Conservation (phyloP, 2,329 filamentous ascomycete species). For the Pseudocercospora pini-densiflorae region DNA sequence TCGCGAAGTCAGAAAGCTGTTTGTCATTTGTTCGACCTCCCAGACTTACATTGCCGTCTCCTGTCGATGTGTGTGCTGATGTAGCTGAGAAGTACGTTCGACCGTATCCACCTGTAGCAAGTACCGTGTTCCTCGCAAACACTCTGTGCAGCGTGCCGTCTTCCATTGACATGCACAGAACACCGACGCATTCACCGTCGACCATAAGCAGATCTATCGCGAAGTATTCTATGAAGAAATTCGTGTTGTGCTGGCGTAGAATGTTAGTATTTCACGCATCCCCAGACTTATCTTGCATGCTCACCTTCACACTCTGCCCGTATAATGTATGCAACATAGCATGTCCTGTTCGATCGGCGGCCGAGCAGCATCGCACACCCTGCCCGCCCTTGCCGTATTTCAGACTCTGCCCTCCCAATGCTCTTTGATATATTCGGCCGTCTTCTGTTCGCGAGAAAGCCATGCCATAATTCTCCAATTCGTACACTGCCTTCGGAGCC, state of each 20-base stretch:
- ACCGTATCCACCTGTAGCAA: conserved; percentile 57
- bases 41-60: conserved; percentile 49
- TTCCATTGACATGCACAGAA: conserved; percentile 54
- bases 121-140: conserved; percentile 54
- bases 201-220: conserved; percentile 55
- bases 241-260: conserved; percentile 45
- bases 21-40: neutral
- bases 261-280: neutral
- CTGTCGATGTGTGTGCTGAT: conserved; percentile 55
- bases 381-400: conserved; percentile 55
- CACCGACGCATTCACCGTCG: conserved; percentile 52
- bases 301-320: conserved; percentile 51
- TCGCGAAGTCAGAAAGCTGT: neutral
- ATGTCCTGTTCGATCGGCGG: conserved; percentile 55
- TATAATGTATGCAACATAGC: conserved; percentile 57
- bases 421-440: conserved; percentile 54
- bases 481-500: conserved; percentile 58
- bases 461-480: conserved; percentile 61
- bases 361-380: conserved; percentile 53
- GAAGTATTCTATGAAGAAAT: conserved; percentile 58
- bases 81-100: conserved; percentile 57
- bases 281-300: conserved; percentile 50
- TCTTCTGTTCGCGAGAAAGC: conserved; percentile 56
- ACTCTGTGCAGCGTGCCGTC: conserved; percentile 55
- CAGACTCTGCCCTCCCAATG: conserved; percentile 54